Base-by-base conservation (phyloP, 2,329 filamentous ascomycete species). In the Fusarium temperatum region DNA sequence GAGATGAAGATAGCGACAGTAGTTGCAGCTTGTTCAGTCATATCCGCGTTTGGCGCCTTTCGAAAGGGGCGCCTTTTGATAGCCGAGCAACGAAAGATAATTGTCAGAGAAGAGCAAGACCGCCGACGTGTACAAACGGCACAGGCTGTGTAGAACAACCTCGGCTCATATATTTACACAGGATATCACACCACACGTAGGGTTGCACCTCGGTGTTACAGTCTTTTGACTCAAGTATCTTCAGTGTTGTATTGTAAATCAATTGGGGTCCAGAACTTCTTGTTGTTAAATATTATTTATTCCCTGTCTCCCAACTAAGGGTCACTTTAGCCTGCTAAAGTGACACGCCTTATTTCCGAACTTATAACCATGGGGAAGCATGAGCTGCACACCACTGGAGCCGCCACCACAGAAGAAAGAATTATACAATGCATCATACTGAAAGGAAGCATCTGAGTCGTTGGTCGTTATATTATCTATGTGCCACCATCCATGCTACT, bases 1-100 rank as follows among this genome's bases (percentile, higher is more conserved):
- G 85, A 86, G 55, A 88, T 89, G 87, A 80, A 81, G 51, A 81
- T 86, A n/a, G 84, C 83, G 44, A 80, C 83, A 3, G 81, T 81
- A 5, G 75, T 88, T 20, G 80, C 84, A 15, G 84, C 80, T 8
- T 68, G 82, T 14, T 85, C 82, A 6, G 70, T 86, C 20, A 22
- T 88, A 7, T 72, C 82, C 5, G 81, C 85, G 2, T 58, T 85
- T 22, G 82, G 83, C 1, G 82, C 83, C 1, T 87, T 82, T 63
- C 82, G 81, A 12, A 80, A 80, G 13, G 45, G 51, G 15, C 68
- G 68, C n/a, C 58, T 64, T 18, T 28, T 68, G n/a, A 54, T 77
- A 24, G 53, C 60, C 22, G 72, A 78, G 30, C 77, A 78, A 41
- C 71, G 71, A 35, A 68, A 73, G 39, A 69, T n/a, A 15, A 32